These are phyloP conservation scores for Metschnikowia matae DNA, from an alignment of 805 yeast genomes.

Conservation along the genomic window DNA sequence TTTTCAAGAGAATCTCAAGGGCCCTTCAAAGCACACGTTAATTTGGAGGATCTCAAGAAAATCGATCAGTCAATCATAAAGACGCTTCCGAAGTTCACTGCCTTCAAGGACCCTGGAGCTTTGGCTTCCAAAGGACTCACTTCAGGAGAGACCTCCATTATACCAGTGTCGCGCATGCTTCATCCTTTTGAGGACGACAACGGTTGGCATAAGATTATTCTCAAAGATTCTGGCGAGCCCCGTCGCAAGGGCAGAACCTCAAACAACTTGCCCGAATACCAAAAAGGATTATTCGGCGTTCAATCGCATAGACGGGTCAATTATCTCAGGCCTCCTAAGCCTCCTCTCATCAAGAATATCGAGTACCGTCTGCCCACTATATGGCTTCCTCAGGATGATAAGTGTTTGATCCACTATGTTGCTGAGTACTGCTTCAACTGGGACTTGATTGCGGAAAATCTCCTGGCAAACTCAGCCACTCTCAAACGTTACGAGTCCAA, in stretches of 20 bases:
- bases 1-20: conserved; percentile 1
- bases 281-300: conserved; percentile 57
- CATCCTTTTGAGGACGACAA: conserved; percentile 63
- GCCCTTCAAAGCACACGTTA: conserved; percentile 47
- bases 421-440: conserved; percentile 89
- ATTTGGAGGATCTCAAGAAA: conserved; percentile 39
- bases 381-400: conserved; percentile 95
- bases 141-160: conserved; percentile 31
- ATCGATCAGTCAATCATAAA: conserved; percentile 46
- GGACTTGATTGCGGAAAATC: conserved; percentile 82
- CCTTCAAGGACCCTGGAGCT: conserved; percentile 38
- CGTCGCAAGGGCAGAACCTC: neutral
- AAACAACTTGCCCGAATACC: conserved; percentile 37
- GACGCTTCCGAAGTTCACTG: conserved; percentile 45
- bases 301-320: conserved; percentile 52
- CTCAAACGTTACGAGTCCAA: conserved; percentile 67
- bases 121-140: neutral
- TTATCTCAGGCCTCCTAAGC: conserved; percentile 80
- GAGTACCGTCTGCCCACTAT: conserved; percentile 87
- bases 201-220: conserved; percentile 55
- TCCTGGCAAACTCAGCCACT: conserved; percentile 61
- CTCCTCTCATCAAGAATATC: conserved; percentile 78
- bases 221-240: conserved; percentile 33
- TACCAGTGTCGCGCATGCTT: conserved; percentile 63
- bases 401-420: conserved; percentile 69